Evolutionary conservation across 116 monocot genomes (phyloP).

Genomic region (Papilionanthe hybrid): DNA sequence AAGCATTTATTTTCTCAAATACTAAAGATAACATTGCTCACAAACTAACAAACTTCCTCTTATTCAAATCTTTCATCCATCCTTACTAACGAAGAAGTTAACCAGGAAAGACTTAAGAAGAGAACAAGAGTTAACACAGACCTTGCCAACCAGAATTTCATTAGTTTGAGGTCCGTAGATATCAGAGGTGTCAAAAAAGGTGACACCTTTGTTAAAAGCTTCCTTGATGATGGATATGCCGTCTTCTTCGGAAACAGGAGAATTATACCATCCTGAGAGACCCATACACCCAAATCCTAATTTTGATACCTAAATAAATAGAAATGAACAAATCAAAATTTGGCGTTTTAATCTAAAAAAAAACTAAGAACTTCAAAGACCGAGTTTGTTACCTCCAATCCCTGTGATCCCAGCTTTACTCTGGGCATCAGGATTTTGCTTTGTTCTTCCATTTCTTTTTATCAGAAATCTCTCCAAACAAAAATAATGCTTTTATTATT

Average conservation of each 20-base stretch:
- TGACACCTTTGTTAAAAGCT: constrained; percentile 22
- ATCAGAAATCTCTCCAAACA: too few species aligned
- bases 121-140: not conserved
- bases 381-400: constrained; percentile 18
- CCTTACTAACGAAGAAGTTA: not conserved
- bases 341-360: not conserved
- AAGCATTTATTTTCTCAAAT: not conserved
- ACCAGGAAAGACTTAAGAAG: not conserved
- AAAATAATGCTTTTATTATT: too few species aligned
- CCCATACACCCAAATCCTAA: constrained; percentile 30
- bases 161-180: constrained; percentile 24
- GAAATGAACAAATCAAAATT: not conserved
- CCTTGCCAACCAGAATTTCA: constrained; percentile 29
- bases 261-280: constrained; percentile 17
- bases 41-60: not conserved
- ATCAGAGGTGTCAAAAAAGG: constrained; percentile 35
- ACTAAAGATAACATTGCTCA: too few species aligned
- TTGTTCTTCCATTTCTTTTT: not conserved
- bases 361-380: too few species aligned
- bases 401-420: constrained; percentile 32
- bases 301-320: constrained; percentile 26
- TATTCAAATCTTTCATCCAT: not conserved
- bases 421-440: constrained; percentile 9
- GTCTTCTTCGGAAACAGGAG: constrained; percentile 11
- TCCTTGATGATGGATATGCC: constrained; percentile 23